Evolutionary conservation across 2,329 filamentous ascomycete genomes (phyloP).

Genomic region (Cercospora beticola): DNA sequence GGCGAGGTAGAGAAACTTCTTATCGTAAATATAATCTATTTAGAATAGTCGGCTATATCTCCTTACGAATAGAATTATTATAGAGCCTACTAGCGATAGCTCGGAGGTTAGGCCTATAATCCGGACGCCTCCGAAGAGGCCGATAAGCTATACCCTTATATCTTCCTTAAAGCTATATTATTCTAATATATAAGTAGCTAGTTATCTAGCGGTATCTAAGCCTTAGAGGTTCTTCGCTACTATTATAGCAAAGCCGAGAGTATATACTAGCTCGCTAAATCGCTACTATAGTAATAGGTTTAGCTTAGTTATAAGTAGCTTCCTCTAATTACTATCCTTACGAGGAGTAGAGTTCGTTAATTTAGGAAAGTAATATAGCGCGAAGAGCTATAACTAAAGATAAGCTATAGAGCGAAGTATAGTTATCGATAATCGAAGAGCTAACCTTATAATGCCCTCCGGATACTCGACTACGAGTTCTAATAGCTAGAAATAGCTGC

Average conservation of each 20-base stretch:
- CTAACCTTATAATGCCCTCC: constrained; percentile 3
- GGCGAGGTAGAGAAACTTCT: background rate
- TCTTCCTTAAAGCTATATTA: no score
- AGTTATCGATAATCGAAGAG: background rate
- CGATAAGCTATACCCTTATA: background rate
- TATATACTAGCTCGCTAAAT: constrained; percentile 7
- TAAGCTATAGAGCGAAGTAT: constrained; percentile 3
- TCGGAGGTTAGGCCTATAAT: background rate
- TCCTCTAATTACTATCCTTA: constrained; percentile 13
- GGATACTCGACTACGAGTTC: constrained; percentile 14
- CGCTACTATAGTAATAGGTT: constrained; percentile 12
- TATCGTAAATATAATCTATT: background rate
- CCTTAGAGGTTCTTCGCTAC: background rate
- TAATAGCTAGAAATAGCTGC: constrained; percentile 4
- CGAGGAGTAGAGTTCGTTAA: constrained; percentile 12
- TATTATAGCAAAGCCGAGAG: constrained; percentile 7
- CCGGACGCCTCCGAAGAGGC: background rate
- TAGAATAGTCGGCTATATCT: background rate
- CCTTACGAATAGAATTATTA: background rate
- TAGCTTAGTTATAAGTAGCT: constrained; percentile 12
- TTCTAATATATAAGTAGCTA: background rate
- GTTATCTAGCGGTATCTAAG: background rate
- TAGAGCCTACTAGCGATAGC: background rate
- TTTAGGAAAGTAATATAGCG: constrained; percentile 17
- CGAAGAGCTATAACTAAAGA: constrained; percentile 22